Evolutionary conservation across 306 rosid species (phyloP).

Genomic region (Oxytropis ochrocephala): DNA sequence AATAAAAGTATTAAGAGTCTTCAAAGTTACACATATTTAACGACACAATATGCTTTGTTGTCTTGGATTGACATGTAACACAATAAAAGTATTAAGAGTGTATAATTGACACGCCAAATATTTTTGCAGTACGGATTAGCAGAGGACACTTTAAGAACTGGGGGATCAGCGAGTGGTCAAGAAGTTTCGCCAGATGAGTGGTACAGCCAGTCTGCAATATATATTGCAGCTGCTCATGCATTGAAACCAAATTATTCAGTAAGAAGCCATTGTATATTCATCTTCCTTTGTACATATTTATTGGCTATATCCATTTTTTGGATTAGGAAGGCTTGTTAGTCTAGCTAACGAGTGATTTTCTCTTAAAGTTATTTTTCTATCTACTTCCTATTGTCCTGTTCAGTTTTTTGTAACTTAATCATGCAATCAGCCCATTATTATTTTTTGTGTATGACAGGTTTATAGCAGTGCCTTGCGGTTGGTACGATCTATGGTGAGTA

Average conservation of each 20-base stretch:
- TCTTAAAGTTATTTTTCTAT: background rate
- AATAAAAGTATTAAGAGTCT: slow-evolving; percentile 6
- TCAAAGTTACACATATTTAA: slow-evolving; percentile 16
- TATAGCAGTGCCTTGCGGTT: slow-evolving; percentile 97
- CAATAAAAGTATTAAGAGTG: slow-evolving; percentile 1
- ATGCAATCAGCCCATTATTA: background rate
- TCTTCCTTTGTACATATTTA: slow-evolving; percentile 7
- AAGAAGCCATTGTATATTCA: slow-evolving; percentile 22
- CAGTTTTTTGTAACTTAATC: background rate
- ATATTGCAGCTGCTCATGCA: slow-evolving; percentile 99
- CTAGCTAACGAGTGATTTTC: slow-evolving; percentile 12
- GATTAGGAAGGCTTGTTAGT: slow-evolving; percentile 13
- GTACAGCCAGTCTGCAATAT: slow-evolving; percentile 98
- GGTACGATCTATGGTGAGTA: slow-evolving; percentile 96
- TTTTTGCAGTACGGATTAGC: slow-evolving; percentile 88
- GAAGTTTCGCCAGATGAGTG: slow-evolving; percentile 87
- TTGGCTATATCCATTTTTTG: slow-evolving; percentile 1
- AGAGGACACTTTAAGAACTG: slow-evolving; percentile 95
- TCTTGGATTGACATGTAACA: slow-evolving; percentile 17
- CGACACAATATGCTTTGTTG: slow-evolving; percentile 3
- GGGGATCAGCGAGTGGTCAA: slow-evolving; percentile 55
- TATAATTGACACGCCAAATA: slow-evolving; percentile 7
- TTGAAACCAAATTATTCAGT: slow-evolving; percentile 91
- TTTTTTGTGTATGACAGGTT: slow-evolving; percentile 47
- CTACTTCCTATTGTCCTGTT: background rate